phyloP scores from a whole-genome alignment of 257 asterid species.

The Ocimum tenuiflorum region DNA sequence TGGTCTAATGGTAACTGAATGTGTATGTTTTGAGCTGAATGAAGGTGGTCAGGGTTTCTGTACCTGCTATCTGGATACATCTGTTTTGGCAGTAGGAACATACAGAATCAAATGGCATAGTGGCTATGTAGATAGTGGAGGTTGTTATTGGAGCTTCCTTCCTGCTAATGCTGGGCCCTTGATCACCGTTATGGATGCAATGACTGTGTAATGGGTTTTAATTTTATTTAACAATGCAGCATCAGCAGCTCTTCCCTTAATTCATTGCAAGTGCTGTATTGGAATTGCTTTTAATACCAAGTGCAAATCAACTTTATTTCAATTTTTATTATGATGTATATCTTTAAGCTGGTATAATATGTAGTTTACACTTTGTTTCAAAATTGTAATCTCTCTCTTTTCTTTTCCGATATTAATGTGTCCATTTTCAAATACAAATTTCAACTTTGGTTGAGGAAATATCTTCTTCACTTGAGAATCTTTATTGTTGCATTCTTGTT shows the following conservation, averaged over 20 bases:
- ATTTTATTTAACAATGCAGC: too few relatives aligned
- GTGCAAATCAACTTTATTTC: too few relatives aligned
- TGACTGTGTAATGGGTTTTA: not conserved
- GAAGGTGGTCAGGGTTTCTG: slow-evolving; percentile 68
- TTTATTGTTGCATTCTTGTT: slow-evolving; percentile 11
- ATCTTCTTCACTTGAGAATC: not conserved
- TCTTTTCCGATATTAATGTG: too few relatives aligned
- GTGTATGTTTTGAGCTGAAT: slow-evolving; percentile 42
- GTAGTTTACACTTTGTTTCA: too few relatives aligned
- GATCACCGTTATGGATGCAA: slow-evolving; percentile 26
- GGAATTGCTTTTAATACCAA: too few relatives aligned
- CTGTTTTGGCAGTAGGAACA: slow-evolving; percentile 51
- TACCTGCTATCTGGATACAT: slow-evolving; percentile 67
- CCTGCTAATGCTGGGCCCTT: slow-evolving; percentile 46
- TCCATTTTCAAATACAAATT: too few relatives aligned
- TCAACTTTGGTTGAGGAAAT: too few relatives aligned
- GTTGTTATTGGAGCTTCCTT: slow-evolving; percentile 65
- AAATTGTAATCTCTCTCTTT: too few relatives aligned
- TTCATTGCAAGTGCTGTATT: too few relatives aligned
- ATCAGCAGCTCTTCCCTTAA: too few relatives aligned
- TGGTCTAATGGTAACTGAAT: slow-evolving; percentile 25
- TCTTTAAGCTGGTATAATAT: too few relatives aligned
- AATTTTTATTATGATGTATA: too few relatives aligned
- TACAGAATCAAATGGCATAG: slow-evolving; percentile 72
- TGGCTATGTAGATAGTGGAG: slow-evolving; percentile 48